These are phyloP conservation scores for Phialophora expanda DNA, from an alignment of 2,329 filamentous ascomycete genomes.

Conservation along the genomic window DNA sequence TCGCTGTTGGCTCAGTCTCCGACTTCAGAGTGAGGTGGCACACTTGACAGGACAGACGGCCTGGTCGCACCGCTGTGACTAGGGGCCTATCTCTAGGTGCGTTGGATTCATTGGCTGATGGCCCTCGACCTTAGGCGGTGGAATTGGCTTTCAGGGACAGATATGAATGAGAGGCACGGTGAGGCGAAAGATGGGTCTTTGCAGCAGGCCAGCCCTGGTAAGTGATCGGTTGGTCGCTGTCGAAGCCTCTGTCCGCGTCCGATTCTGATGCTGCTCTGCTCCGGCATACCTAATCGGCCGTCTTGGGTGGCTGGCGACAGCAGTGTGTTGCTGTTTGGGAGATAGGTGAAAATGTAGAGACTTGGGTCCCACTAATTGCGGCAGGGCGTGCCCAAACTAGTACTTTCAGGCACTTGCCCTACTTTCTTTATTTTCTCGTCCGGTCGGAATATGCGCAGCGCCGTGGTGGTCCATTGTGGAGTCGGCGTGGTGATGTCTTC, in stretches of 20 bases:
- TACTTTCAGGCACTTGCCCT: not conserved
- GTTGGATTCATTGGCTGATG: not conserved
- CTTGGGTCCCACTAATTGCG: not conserved
- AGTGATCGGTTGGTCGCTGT: not conserved
- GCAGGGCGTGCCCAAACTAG: not conserved
- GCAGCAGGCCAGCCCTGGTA: not conserved
- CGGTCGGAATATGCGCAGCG: not conserved
- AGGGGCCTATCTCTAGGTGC: not conserved
- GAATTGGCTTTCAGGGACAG: not conserved
- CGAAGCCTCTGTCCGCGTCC: no score
- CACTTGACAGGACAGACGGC: not conserved
- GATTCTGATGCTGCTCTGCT: not conserved
- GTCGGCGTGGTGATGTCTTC: not conserved
- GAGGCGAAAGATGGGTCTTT: constrained; percentile 6
- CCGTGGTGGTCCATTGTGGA: not conserved
- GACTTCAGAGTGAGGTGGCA: not conserved
- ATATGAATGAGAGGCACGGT: not conserved
- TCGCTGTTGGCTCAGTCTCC: not conserved
- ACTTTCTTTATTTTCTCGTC: not conserved
- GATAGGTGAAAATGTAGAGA: not conserved
- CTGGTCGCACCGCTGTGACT: not conserved
- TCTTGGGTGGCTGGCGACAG: not conserved
- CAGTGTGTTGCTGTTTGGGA: not conserved
- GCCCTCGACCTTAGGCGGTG: not conserved
- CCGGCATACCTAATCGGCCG: not conserved